Percentiles rank a stretch among this genome's conserved stretches.
Conservation (phyloP, 768 basidiomycete species). For the Rhizopogon vinicolor region DNA sequence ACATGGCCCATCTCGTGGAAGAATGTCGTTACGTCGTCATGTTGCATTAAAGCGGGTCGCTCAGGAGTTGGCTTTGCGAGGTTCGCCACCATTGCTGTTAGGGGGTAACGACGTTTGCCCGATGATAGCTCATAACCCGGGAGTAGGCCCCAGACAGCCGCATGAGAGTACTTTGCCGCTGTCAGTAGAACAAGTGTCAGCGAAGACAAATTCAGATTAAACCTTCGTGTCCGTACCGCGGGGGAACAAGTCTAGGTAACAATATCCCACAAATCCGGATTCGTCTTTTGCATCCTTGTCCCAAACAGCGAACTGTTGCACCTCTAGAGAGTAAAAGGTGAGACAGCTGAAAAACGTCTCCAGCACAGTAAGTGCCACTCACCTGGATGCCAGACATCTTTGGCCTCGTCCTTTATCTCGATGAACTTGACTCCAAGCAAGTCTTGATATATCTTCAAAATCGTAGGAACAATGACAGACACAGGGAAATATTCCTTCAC, state of each 20-base stretch:
- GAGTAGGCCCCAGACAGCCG: conserved; percentile 78
- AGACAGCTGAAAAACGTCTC: neutral
- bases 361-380: conserved; percentile 9
- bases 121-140: conserved; percentile 55
- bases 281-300: conserved; percentile 68
- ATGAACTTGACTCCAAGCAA: conserved; percentile 71
- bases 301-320: conserved; percentile 84
- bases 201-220: neutral
- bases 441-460: conserved; percentile 80
- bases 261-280: conserved; percentile 76
- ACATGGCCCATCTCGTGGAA: conserved; percentile 89
- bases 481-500: conserved; percentile 93
- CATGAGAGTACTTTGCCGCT: conserved; percentile 83
- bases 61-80: conserved; percentile 80
- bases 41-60: conserved; percentile 81
- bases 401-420: conserved; percentile 47
- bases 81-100: conserved; percentile 87
- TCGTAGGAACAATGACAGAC: conserved; percentile 73
- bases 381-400: conserved; percentile 81
- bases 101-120: conserved; percentile 65
- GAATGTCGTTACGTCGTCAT: conserved; percentile 85
- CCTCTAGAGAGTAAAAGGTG: conserved; percentile 41
- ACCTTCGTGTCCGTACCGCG: conserved; percentile 43
- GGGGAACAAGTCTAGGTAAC: conserved; percentile 86
- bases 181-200: neutral